Percentiles rank a stretch among this genome's conserved stretches.
Conservation (phyloP, 1,139 yeast species). For the Saccharomycopsis hybrid region DNA sequence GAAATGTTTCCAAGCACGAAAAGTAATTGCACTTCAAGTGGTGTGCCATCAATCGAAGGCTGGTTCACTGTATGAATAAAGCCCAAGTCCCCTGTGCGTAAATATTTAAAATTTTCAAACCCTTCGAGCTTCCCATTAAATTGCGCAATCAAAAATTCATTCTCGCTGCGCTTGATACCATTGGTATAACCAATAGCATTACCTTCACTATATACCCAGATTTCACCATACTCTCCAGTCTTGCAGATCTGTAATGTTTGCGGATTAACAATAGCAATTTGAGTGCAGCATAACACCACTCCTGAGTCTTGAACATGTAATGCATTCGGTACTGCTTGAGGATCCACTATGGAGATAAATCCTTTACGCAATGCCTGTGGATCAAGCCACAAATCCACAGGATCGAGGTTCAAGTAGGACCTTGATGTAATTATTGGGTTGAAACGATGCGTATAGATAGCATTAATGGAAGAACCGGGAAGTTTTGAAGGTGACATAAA, state of each 20-base stretch:
- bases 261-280: constrained; percentile 91
- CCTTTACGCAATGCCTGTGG: constrained; percentile 89
- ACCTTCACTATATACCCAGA: constrained; percentile 92
- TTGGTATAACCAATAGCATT: constrained; percentile 59
- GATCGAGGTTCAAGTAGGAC: constrained; percentile 87
- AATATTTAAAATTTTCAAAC: constrained; percentile 56
- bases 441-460: constrained; percentile 71
- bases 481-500: constrained; percentile 62
- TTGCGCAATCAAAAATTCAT: constrained; percentile 49
- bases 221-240: constrained; percentile 95
- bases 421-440: constrained; percentile 84
- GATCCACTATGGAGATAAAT: constrained; percentile 71
- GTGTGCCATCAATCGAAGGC: constrained; percentile 36
- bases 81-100: constrained; percentile 92
- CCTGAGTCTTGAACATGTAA: constrained; percentile 90
- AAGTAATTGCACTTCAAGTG: constrained; percentile 65
- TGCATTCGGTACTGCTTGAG: constrained; percentile 58
- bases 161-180: constrained; percentile 33
- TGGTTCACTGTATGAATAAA: constrained; percentile 70
- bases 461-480: constrained; percentile 64
- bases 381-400: constrained; percentile 81
- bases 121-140: constrained; percentile 44
- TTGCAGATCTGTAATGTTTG: constrained; percentile 74
- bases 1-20: constrained; percentile 82
- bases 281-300: constrained; percentile 91